Conservation (phyloP, 2,329 filamentous ascomycete species). For the Venturia asperata region DNA sequence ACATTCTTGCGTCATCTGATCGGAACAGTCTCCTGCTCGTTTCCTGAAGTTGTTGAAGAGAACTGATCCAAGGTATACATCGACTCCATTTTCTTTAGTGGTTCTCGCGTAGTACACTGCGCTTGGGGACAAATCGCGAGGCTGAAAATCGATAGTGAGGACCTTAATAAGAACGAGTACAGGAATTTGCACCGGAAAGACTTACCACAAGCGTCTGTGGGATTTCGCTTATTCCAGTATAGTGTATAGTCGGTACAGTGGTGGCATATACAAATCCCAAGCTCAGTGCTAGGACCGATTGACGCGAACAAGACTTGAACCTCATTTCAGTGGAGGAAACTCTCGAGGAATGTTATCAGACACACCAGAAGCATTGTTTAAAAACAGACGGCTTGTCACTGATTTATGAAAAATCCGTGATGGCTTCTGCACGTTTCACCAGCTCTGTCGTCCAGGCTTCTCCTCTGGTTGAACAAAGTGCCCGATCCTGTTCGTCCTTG, state of each 20-base stretch:
- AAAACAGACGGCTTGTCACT: no score
- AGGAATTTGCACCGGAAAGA: background rate
- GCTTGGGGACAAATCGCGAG: background rate
- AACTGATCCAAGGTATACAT: background rate
- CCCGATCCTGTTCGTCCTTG: no score
- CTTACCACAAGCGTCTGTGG: background rate
- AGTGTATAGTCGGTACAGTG: background rate
- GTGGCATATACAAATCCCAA: background rate
- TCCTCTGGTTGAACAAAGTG: no score
- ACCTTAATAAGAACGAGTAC: no score
- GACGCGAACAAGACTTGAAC: background rate
- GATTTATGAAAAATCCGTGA: no score
- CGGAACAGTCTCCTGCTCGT: background rate
- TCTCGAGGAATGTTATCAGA: no score
- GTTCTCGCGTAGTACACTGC: background rate
- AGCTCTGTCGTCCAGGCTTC: no score
- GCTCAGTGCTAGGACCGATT: background rate
- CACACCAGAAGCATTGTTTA: no score
- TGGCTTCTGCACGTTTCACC: no score
- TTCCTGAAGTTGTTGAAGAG: no score
- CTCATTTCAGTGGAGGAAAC: background rate
- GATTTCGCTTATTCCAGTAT: background rate
- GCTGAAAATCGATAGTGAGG: background rate
- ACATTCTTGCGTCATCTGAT: background rate
- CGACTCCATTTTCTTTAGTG: background rate